A percentile compares a stretch with the other conserved stretches of the same genome.
Evolutionary conservation across 1,284 basidiomycete species (phyloP).

Genomic region (Clitocybe nebularis): DNA sequence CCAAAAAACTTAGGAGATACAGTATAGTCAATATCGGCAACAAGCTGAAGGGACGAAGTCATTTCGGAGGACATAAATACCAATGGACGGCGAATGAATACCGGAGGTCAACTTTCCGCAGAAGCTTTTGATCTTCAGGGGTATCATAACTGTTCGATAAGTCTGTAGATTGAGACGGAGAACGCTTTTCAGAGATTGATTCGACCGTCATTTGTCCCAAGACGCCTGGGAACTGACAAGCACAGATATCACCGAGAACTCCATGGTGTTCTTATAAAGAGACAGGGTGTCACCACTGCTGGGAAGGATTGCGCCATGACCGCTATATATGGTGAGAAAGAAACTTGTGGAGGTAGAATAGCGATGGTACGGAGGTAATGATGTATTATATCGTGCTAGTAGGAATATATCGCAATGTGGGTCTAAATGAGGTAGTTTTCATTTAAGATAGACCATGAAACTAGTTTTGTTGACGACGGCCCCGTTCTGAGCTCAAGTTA

Average conservation of each 20-base stretch:
- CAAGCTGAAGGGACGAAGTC: conserved; percentile 26
- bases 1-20: conserved; percentile 67
- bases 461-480: too few relatives aligned
- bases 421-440: too few relatives aligned
- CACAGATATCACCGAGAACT: too few relatives aligned
- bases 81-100: too few relatives aligned
- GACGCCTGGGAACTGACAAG: too few relatives aligned
- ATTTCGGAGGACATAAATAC: conserved; percentile 3
- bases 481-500: too few relatives aligned
- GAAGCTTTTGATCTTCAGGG: conserved; percentile 33
- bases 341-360: too few relatives aligned
- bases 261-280: conserved; percentile 3
- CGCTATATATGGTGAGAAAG: conserved; percentile 5
- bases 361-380: not conserved
- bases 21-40: conserved; percentile 56
- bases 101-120: conserved; percentile 43
- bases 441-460: too few relatives aligned
- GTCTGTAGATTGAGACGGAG: conserved; percentile 13
- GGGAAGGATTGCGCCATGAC: conserved; percentile 15
- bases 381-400: too few relatives aligned
- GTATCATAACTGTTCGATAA: conserved; percentile 23
- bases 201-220: too few relatives aligned
- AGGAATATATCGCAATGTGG: too few relatives aligned
- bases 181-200: conserved; percentile 24
- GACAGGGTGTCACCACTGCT: conserved; percentile 8